Conservation (phyloP, 805 yeast genomes). For the Danielozyma ontarioensis region DNA sequence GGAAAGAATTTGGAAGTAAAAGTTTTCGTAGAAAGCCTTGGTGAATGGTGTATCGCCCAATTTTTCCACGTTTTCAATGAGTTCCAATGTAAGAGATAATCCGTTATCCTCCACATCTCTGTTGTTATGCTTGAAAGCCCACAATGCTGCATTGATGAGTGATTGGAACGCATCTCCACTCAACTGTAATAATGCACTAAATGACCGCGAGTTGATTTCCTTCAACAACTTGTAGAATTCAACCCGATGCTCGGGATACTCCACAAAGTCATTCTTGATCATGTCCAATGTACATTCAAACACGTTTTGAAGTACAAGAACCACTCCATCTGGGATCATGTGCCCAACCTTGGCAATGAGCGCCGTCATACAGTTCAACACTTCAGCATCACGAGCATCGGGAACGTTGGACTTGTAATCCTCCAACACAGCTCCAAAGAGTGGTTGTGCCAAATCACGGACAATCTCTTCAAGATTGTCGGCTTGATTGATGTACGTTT, state of each 20-base stretch:
- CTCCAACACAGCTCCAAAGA: slow-evolving; percentile 78
- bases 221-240: slow-evolving; percentile 89
- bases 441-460: slow-evolving; percentile 72
- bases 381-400: slow-evolving; percentile 97
- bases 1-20: slow-evolving; percentile 80
- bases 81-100: slow-evolving; percentile 73
- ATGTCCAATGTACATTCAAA: slow-evolving; percentile 91
- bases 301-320: slow-evolving; percentile 79
- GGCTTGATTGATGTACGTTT: slow-evolving; percentile 82
- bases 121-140: slow-evolving; percentile 98
- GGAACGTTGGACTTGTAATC: slow-evolving; percentile 89
- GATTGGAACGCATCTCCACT: slow-evolving; percentile 91
- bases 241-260: slow-evolving; percentile 96
- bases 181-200: slow-evolving; percentile 78
- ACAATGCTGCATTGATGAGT: slow-evolving; percentile 86
- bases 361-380: slow-evolving; percentile 88
- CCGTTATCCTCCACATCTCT: slow-evolving; percentile 96
- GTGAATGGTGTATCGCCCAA: slow-evolving; percentile 70
- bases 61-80: slow-evolving; percentile 78
- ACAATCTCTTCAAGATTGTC: slow-evolving; percentile 83
- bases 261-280: slow-evolving; percentile 94
- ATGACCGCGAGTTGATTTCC: slow-evolving; percentile 80
- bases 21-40: slow-evolving; percentile 81
- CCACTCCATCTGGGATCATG: slow-evolving; percentile 84
- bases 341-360: slow-evolving; percentile 84